Percentiles rank a stretch among this genome's conserved stretches.
phyloP scores from a whole-genome alignment of 2,329 filamentous ascomycete genomes.

The Sphaceloma murrayae region DNA sequence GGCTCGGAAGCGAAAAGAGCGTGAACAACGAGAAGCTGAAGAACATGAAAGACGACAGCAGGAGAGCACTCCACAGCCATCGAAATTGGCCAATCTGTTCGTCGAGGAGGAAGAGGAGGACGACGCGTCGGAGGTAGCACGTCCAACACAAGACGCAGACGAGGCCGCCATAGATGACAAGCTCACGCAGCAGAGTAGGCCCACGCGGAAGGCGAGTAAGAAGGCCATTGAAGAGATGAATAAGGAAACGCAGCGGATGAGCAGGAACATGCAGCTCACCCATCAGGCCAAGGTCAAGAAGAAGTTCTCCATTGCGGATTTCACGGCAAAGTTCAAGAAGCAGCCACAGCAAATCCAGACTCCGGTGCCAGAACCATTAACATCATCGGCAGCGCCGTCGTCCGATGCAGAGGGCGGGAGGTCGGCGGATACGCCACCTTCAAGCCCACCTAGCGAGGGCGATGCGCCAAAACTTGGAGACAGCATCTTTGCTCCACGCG shows the following conservation, averaged over 20 bases:
- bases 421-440: slow-evolving; percentile 34
- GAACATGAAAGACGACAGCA: slow-evolving; percentile 21
- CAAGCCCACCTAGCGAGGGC: slow-evolving; percentile 32
- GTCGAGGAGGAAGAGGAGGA: slow-evolving; percentile 38
- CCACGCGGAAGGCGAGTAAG: slow-evolving; percentile 80
- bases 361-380: slow-evolving; percentile 33
- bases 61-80: slow-evolving; percentile 13
- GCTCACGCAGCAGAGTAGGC: slow-evolving; percentile 59
- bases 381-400: slow-evolving; percentile 39
- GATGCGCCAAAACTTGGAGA: slow-evolving; percentile 11
- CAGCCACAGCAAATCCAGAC: slow-evolving; percentile 15
- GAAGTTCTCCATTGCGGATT: slow-evolving; percentile 71
- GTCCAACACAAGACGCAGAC: no score
- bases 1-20: slow-evolving; percentile 61
- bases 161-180: slow-evolving; percentile 37
- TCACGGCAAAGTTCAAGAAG: slow-evolving; percentile 76
- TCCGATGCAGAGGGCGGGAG: slow-evolving; percentile 50
- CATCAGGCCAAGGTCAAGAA: slow-evolving; percentile 83
- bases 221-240: slow-evolving; percentile 93
- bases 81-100: slow-evolving; percentile 8
- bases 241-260: slow-evolving; percentile 84
- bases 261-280: slow-evolving; percentile 78
- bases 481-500: slow-evolving; percentile 6
- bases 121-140: no score
- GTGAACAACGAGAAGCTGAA: slow-evolving; percentile 39